Evolutionary conservation across 495 filamentous ascomycete genomes (phyloP).

Genomic region (Geoglossum glabrum): DNA sequence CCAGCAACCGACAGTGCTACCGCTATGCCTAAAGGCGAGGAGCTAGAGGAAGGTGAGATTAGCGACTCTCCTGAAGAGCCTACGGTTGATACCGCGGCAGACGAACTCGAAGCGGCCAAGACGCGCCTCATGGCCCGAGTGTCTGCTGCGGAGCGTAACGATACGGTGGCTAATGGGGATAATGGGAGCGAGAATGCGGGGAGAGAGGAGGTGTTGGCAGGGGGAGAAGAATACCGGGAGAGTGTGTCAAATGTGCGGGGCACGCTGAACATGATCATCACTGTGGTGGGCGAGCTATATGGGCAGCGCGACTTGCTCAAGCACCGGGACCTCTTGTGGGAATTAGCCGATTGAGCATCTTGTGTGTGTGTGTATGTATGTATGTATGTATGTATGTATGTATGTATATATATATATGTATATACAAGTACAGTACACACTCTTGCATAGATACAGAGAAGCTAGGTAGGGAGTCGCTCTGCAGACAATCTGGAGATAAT

Average conservation of each 20-base stretch:
- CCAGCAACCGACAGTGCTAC: background rate
- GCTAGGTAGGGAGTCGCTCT: too few species aligned
- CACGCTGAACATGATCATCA: slow-evolving; percentile 81
- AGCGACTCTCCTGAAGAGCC: background rate
- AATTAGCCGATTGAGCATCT: background rate
- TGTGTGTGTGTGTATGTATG: background rate
- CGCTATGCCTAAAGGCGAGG: background rate
- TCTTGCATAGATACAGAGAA: too few species aligned
- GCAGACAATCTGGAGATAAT: too few species aligned
- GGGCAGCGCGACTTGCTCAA: slow-evolving; percentile 75
- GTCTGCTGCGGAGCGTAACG: slow-evolving; percentile 5
- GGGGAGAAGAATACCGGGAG: background rate
- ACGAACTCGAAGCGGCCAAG: slow-evolving; percentile 35
- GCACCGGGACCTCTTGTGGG: slow-evolving; percentile 27
- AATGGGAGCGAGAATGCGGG: background rate
- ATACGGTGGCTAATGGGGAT: background rate
- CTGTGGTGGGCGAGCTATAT: slow-evolving; percentile 72
- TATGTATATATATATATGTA: too few species aligned
- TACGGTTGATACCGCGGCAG: background rate
- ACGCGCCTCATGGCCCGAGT: slow-evolving; percentile 32
- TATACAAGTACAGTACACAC: too few species aligned
- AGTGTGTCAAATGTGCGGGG: slow-evolving; percentile 19
- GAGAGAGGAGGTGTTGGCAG: background rate
- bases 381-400: too few species aligned
- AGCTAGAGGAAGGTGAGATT: slow-evolving; percentile 3